Percentiles rank a stretch among this genome's conserved stretches.
phyloP scores from a whole-genome alignment of 257 asterid genomes.

The Scutellaria galericulata region DNA sequence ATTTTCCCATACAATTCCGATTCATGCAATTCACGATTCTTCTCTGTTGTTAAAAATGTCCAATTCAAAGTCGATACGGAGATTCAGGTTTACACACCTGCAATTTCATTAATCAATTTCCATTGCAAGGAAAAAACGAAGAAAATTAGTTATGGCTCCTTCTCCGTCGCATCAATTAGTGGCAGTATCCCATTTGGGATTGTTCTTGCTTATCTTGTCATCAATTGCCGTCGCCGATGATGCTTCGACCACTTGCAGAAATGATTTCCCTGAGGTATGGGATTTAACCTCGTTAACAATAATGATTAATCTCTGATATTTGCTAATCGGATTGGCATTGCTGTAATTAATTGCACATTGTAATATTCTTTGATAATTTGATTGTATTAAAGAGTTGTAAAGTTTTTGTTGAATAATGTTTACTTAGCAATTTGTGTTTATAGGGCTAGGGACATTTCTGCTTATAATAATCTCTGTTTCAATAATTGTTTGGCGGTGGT shows the following conservation, averaged over 20 bases:
- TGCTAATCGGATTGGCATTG: constrained; percentile 12
- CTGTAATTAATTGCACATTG: neutral
- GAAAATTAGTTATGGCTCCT: constrained; percentile 38
- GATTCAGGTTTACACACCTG: neutral
- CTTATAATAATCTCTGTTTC: constrained; percentile 10
- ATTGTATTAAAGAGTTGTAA: neutral
- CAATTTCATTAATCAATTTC: constrained; percentile 15
- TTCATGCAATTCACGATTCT: constrained; percentile 16
- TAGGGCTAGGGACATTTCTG: neutral
- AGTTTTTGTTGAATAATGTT: neutral
- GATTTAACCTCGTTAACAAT: neutral
- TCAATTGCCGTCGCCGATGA: constrained; percentile 41
- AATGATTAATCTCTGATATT: neutral
- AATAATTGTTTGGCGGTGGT: constrained; percentile 12
- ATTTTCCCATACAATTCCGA: neutral
- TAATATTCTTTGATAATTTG: neutral
- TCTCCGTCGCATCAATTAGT: constrained; percentile 38
- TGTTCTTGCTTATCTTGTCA: constrained; percentile 37
- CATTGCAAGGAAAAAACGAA: neutral
- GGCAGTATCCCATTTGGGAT: constrained; percentile 23
- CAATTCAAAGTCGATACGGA: constrained; percentile 28
- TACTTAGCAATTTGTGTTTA: constrained; percentile 8
- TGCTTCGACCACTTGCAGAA: constrained; percentile 47
- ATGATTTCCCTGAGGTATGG: constrained; percentile 50
- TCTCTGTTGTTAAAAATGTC: neutral